Evolutionary conservation across 257 asterid species (phyloP), one percentile per base, ranked within the genome.

Genomic region (Nicotiana paniculata): DNA sequence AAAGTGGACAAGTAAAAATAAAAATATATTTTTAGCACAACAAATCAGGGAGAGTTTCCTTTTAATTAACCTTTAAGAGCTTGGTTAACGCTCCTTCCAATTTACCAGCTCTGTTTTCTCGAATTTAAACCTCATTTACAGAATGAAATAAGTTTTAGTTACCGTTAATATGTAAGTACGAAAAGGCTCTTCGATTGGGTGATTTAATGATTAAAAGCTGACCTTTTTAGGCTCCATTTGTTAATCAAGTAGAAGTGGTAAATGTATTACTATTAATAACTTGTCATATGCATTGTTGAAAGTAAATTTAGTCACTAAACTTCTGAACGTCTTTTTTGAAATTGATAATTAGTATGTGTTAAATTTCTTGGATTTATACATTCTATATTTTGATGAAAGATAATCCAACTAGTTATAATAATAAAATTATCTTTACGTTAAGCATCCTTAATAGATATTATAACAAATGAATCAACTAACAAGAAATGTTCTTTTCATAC

Each of bases 111-210:
- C 35, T 46, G 48, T 30, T 53, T 10, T 72, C 7, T 55, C 10
- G 15, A 43, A 1, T 57, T 77, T 58, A 48, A 43, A 76, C 64
- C 77, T 28, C n/a, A 84, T 28, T 75, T 76, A 55, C 39, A 13
- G 30, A 54, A 58, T 62, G 59, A 18, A 16, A 24, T 35, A 26
- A 35, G 39, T 68, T 15, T 24, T 30, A 66, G 28, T 65, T 84
- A 84, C 86, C 57, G 26, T 84, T 68, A 43, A 2, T 72, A 21
- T 21, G 0, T 68, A 16, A 30, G 6, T 32, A 72, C 61, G 12
- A 46, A 46, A 61, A 33, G 84, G 78, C 81, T 80, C 84, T 63
- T 70, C 59, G 13, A 57, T 46, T 61, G 57, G 39, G n/a, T 83
- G 37, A 24, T 43, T 57, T 16, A 69, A 16, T 68, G n/a, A 58